Evolutionary conservation across 2,329 filamentous ascomycete genomes (phyloP), one percentile per base, ranked within the genome.

Genomic region (Amylocarpus encephaloides): DNA sequence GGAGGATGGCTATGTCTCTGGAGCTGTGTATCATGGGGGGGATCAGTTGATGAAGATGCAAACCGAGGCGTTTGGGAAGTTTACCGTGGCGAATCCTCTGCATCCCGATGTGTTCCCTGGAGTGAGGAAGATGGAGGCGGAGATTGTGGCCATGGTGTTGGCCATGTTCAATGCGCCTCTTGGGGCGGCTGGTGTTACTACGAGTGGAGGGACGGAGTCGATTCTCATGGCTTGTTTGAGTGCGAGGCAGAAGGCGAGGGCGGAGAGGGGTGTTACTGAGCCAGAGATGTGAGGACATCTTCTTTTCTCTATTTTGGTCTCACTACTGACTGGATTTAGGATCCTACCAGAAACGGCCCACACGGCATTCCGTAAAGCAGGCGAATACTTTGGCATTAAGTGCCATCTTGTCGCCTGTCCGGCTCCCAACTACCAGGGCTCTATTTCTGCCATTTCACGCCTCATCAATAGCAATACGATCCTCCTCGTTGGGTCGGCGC

Each of bases 81-180:
- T 98, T 68, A 92, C 90, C 45, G 93, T 98, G 29, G 80, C 90
- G 35, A 98, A 98, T 68, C 93, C 93, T 2, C 93, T 98, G 60
- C 93, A 98, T 68, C 93, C 93, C 6, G 93, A 98, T 71, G 92
- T 98, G 39, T 98, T 98, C 71, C 93, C 93, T 13, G 93, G 92
- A 26, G 91, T 98, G 46, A 78, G 93, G 63, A 98, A 98, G 79
- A 98, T 98, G 93, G 93, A 98, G 74, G 92, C 93, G 40, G 93
- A 98, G 73, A 76, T 98, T 54, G 93, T 98, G 46, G 86, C 91
- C 58, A 98, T 98, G 92, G 90, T 94, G 29, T 73, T 95, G 54
- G 79, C 80, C 40, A 73, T 98, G 68, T 98, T 96, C 75, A 88
- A 95, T 68, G 90, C 86, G 7, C 93, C 93, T 2, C 73, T 82